Percentiles rank a stretch among this genome's conserved stretches.
Conservation (phyloP, 371 early-diverging fungal genomes). For the Nematocida homosporus region DNA sequence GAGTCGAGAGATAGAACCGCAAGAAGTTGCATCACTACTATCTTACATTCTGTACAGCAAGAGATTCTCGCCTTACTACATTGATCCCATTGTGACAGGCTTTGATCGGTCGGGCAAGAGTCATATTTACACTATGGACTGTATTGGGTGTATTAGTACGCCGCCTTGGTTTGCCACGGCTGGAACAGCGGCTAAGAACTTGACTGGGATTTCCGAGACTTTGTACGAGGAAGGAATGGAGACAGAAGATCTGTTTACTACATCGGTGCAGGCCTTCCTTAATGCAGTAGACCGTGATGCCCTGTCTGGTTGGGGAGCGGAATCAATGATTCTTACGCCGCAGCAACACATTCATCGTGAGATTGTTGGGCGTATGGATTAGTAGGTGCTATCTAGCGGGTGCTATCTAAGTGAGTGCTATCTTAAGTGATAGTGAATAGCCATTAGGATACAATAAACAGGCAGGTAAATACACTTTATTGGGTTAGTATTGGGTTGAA, state of each 20-base stretch:
- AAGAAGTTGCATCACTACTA: constrained; percentile 83
- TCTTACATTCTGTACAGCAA: constrained; percentile 92
- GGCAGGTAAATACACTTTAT: no score
- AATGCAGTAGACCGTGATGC: constrained; percentile 95
- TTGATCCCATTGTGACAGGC: constrained; percentile 89
- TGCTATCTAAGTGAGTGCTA: background rate
- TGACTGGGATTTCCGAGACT: constrained; percentile 94
- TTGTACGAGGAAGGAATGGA: constrained; percentile 91
- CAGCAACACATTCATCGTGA: constrained; percentile 52
- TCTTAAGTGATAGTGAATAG: background rate
- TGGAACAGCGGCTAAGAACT: constrained; percentile 81
- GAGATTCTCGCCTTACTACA: constrained; percentile 88
- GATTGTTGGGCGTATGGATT: constrained; percentile 66
- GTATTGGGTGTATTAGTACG: constrained; percentile 88
- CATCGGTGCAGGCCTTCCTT: constrained; percentile 86
- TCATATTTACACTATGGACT: constrained; percentile 87
- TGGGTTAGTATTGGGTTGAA: no score
- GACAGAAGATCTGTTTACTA: constrained; percentile 93
- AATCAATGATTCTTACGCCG: constrained; percentile 65
- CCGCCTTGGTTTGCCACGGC: constrained; percentile 88
- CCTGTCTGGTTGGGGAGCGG: constrained; percentile 93
- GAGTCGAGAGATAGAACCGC: constrained; percentile 87
- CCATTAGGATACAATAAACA: background rate
- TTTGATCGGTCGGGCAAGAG: constrained; percentile 75
- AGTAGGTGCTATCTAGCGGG: constrained; percentile 9